These are phyloP conservation scores for Theileria luwenshuni DNA, from an alignment of 169 alveolate genomes.

Conservation along the genomic window DNA sequence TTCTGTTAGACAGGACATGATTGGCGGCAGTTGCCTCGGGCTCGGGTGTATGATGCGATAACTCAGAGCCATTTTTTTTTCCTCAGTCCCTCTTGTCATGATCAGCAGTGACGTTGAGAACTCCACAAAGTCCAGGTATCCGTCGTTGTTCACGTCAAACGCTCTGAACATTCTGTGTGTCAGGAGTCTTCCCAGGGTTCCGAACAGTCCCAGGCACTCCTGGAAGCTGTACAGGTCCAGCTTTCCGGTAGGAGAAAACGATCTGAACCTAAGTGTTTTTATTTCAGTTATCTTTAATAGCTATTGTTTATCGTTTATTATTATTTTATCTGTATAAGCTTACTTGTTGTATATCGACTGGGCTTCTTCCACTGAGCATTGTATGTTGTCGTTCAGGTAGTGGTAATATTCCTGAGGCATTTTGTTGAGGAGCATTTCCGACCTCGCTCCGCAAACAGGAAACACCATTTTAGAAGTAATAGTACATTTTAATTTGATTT, in stretches of 20 bases:
- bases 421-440: conserved; percentile 16
- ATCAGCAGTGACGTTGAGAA: conserved; percentile 75
- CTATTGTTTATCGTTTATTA: not conserved
- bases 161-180: conserved; percentile 76
- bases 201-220: conserved; percentile 64
- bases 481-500: conserved; percentile 7
- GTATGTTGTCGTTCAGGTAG: not conserved
- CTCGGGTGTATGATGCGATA: conserved; percentile 69
- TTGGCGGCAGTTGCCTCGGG: not conserved
- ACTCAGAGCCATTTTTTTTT: conserved; percentile 71
- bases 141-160: conserved; percentile 77
- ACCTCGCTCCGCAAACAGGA: conserved; percentile 36
- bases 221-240: conserved; percentile 35
- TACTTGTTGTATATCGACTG: conserved; percentile 32
- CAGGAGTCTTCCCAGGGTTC: conserved; percentile 48
- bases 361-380: conserved; percentile 31
- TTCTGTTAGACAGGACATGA: not conserved
- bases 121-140: conserved; percentile 74
- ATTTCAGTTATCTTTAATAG: not conserved
- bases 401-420: conserved; percentile 23
- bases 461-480: conserved; percentile 7
- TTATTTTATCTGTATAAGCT: not conserved
- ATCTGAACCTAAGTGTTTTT: conserved; percentile 39
- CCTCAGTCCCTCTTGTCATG: conserved; percentile 77
- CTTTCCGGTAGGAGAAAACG: conserved; percentile 52